Base-by-base conservation (phyloP, 2,329 filamentous ascomycete species). In the Curvularia sp. region DNA sequence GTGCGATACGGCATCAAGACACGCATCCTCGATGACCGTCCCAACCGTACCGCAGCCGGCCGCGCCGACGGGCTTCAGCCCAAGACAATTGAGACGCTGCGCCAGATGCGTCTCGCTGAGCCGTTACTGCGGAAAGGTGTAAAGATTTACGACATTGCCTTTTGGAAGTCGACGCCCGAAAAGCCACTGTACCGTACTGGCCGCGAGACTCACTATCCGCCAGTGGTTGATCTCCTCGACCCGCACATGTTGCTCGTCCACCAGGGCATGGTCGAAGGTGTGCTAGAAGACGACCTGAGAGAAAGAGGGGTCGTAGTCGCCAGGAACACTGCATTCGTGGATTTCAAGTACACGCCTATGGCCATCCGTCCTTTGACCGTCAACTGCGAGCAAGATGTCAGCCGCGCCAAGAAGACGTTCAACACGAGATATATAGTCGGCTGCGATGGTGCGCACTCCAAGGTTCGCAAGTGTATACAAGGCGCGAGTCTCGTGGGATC, bases 11-110 rank as follows among this genome's bases (percentile, higher is more conserved):
- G 89, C 13, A 85, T 91, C 67, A 85, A 86, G 54, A 83, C 86
- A 3, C 82, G 83, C 39, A 82, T 92, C 43, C 80, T 92, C 48
- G 90, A 92, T 77, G 88, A 92, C 71, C 80, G 89, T 62, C 80
- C 84, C 32, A 85, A 89, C 67, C 86, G 86, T 68, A 93, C 90
- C 1, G 81, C 85, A 5, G 88, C 87, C 8, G 89, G 89, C 41
- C 81, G 85, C 55, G 89, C 89, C 61, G 90, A 92, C 74, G 89
- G 89, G 39, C 80, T 92, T 51, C 89, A 92, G 69, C 89, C 89
- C 43, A 92, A 92, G 77, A 89, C 89, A 1, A 90, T 93, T 67
- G 89, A 92, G 78, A 92, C 89, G 0, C 84, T 92, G 67, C 84
- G 86, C 61, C 89, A 91, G 77, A 86, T 92, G 80, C 82, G 88